Evolutionary conservation across 495 filamentous ascomycete species (phyloP), one percentile per base, ranked within the genome.

Genomic region (Penicillium nucicola): DNA sequence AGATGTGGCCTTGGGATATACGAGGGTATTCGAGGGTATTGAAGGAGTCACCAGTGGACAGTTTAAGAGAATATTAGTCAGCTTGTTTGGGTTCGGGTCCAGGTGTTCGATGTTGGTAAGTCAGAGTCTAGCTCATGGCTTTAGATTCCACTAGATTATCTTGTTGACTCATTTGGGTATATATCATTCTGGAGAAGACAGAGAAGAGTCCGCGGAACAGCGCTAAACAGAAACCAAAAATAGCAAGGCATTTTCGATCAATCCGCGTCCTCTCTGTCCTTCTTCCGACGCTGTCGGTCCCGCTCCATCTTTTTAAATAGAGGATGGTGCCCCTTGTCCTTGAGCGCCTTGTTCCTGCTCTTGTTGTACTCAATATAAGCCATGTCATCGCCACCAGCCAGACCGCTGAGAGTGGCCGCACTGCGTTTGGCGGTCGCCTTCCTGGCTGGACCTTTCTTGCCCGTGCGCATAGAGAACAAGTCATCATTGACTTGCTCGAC

Each of bases 331-430:
- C 56, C 64, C 53, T 89, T 88, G 42, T 84, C 84, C 74, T 89
- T 92, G 62, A 92, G 80, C 62, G 95, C 84, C 70, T 88, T 90
- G 59, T 89, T 90, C 53, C 74, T 74, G 60, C 81, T 86, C 75
- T 77, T 84, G 58, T 86, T 86, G 61, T 85, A 85, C 70, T 98
- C 95, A 45, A 92, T 85, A 64, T 97, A 97, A 22, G 92, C 92
- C 92, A 97, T 97, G 58, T 93, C 89, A 64, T 95, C 87, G 0
- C 91, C 93, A 35, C 93, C 93, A 22, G 84, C 86, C 44, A 97
- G 74, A 48, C 92, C 92, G 42, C 84, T 85, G 41, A 98, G 77
- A 34, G 81, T 92, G 14, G 89, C 92, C 8, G 90, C 93, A 32
- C 84, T 91, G 28, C 93, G 81, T 59, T 81, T 88, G 12, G 83